A percentile compares a stretch with the other conserved stretches of the same genome.
Evolutionary conservation across 257 asterid genomes (phyloP).

Genomic region (Gynochthodes officinalis): DNA sequence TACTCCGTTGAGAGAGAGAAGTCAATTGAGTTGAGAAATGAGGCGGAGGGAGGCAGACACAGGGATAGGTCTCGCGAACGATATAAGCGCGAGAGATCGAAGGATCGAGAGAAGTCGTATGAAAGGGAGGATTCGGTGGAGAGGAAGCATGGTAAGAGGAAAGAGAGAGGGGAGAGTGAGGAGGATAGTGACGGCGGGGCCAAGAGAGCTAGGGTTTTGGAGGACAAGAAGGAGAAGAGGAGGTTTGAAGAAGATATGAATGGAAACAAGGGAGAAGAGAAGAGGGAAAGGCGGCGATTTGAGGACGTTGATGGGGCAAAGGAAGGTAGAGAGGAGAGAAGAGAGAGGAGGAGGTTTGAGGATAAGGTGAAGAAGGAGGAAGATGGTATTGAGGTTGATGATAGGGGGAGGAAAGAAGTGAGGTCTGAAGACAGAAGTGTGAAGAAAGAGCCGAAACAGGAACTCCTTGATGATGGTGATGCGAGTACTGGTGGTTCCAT

Average conservation of each 20-base stretch:
- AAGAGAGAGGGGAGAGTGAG: conserved; percentile 63
- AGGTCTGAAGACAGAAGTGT: conserved; percentile 25
- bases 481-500: conserved; percentile 30
- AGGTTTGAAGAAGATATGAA: conserved; percentile 38
- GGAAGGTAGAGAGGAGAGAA: conserved; percentile 32
- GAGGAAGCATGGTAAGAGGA: conserved; percentile 58
- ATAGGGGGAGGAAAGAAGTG: conserved; percentile 14
- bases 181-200: conserved; percentile 37
- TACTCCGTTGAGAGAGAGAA: conserved; percentile 28
- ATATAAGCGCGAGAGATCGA: conserved; percentile 28
- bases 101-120: conserved; percentile 29
- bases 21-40: conserved; percentile 30
- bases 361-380: conserved; percentile 43
- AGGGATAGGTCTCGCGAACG: conserved; percentile 41
- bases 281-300: conserved; percentile 23
- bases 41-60: conserved; percentile 51
- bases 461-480: conserved; percentile 24
- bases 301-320: conserved; percentile 23
- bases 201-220: conserved; percentile 64
- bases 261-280: conserved; percentile 14
- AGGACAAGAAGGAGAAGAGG: conserved; percentile 42
- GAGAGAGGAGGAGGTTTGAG: conserved; percentile 61
- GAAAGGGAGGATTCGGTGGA: conserved; percentile 61
- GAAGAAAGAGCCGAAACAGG: conserved; percentile 32
- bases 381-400: conserved; percentile 28